Conservation (phyloP, 768 basidiomycete genomes). For the Leccinellum albellum region DNA sequence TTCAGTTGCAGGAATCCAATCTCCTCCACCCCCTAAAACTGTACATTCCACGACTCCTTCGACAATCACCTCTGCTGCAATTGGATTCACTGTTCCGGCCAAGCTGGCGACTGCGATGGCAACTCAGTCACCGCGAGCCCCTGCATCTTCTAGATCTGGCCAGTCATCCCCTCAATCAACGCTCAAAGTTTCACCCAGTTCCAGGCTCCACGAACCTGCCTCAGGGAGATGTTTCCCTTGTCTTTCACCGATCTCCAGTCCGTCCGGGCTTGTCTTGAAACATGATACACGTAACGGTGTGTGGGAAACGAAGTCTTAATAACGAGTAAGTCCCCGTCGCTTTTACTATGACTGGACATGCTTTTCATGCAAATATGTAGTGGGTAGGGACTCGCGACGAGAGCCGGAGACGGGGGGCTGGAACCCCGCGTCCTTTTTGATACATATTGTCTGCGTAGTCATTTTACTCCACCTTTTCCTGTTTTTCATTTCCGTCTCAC, state of each 20-base stretch:
- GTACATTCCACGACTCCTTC: slow-evolving; percentile 7
- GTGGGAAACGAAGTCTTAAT: slow-evolving; percentile 21
- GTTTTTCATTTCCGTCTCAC: slow-evolving; percentile 13
- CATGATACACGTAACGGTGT: slow-evolving; percentile 29
- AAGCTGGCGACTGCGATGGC: slow-evolving; percentile 28
- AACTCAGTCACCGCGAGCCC: slow-evolving; percentile 16
- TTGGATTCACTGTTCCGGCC: slow-evolving; percentile 27
- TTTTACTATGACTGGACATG: neutral
- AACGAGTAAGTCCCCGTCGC: slow-evolving; percentile 7
- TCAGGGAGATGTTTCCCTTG: neutral
- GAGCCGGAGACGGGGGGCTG: neutral
- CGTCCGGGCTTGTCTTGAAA: slow-evolving; percentile 17
- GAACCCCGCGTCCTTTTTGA: neutral
- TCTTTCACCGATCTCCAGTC: neutral
- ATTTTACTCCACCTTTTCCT: slow-evolving; percentile 2
- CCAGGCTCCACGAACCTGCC: slow-evolving; percentile 2
- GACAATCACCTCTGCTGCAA: slow-evolving; percentile 6
- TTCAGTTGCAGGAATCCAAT: slow-evolving; percentile 3
- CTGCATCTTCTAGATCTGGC: neutral
- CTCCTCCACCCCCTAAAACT: neutral
- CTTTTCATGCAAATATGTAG: neutral
- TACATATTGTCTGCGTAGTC: neutral
- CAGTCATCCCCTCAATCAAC: slow-evolving; percentile 12
- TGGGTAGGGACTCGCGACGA: neutral
- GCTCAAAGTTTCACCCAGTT: slow-evolving; percentile 15